Conservation (phyloP, 169 alveolate species). For the Plasmodium knowlesi region DNA sequence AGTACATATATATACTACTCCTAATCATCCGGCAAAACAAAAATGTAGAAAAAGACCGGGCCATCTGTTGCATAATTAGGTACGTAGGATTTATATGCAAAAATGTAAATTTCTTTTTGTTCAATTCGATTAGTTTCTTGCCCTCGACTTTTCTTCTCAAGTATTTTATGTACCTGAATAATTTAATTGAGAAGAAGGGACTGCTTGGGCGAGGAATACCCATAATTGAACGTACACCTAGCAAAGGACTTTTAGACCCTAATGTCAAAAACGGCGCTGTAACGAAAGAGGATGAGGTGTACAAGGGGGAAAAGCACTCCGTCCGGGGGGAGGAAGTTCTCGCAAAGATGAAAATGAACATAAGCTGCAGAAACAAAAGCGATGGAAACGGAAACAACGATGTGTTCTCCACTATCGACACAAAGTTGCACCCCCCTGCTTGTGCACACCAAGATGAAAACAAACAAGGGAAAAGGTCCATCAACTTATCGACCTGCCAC, state of each 20-base stretch:
- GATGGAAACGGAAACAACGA: not conserved
- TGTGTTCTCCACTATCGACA: too few relatives aligned
- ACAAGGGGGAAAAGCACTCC: not conserved
- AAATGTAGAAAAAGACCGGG: constrained; percentile 60
- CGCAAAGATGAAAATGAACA: not conserved
- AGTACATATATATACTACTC: constrained; percentile 54
- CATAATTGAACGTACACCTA: not conserved
- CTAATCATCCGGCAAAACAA: constrained; percentile 49
- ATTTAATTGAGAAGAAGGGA: constrained; percentile 19
- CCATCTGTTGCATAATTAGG: constrained; percentile 66
- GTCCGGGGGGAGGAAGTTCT: not conserved
- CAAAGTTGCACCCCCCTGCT: not conserved
- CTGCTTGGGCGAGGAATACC: not conserved
- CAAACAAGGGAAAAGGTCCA: not conserved
- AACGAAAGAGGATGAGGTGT: not conserved
- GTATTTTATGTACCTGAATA: constrained; percentile 53
- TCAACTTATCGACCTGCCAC: not conserved
- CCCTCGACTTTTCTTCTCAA: constrained; percentile 48
- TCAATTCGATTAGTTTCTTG: constrained; percentile 39
- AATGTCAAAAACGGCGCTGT: not conserved
- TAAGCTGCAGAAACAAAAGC: not conserved
- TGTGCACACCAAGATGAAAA: not conserved
- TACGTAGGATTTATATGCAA: constrained; percentile 73
- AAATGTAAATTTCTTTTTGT: constrained; percentile 66
- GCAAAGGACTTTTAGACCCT: not conserved